These are phyloP conservation scores for Notholithocarpus densiflorus DNA, from an alignment of 306 rosid species.

Conservation along the genomic window DNA sequence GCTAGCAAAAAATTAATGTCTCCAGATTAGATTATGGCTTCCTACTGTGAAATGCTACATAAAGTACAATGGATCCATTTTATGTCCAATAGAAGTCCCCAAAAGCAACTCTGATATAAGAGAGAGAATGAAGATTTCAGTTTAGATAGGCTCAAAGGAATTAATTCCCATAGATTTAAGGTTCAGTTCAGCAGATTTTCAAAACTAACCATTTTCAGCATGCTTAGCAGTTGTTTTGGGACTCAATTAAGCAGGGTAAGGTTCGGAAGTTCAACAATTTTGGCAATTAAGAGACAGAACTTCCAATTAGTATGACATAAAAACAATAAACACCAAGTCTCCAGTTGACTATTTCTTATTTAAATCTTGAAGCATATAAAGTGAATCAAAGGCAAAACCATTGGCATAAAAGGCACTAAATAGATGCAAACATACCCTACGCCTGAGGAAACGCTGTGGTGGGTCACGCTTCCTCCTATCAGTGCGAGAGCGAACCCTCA, in stretches of 20 bases:
- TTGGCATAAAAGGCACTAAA: neutral
- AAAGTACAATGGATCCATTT: neutral
- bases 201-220: neutral
- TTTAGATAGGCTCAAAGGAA: neutral
- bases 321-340: neutral
- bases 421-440: slow-evolving; percentile 47
- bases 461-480: slow-evolving; percentile 89
- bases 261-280: neutral
- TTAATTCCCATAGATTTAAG: too few species aligned
- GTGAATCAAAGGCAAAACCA: neutral
- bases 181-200: too few species aligned
- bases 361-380: neutral
- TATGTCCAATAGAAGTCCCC: neutral
- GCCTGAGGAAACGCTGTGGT: slow-evolving; percentile 79
- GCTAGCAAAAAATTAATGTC: neutral
- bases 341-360: neutral
- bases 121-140: neutral
- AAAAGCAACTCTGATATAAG: neutral
- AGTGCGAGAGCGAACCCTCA: slow-evolving; percentile 84
- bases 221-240: neutral
- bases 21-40: neutral
- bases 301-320: too few species aligned
- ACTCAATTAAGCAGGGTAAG: neutral
- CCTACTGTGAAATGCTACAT: neutral
- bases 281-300: neutral